Conservation (phyloP, 495 filamentous ascomycete species). For the Tuber indicum region DNA sequence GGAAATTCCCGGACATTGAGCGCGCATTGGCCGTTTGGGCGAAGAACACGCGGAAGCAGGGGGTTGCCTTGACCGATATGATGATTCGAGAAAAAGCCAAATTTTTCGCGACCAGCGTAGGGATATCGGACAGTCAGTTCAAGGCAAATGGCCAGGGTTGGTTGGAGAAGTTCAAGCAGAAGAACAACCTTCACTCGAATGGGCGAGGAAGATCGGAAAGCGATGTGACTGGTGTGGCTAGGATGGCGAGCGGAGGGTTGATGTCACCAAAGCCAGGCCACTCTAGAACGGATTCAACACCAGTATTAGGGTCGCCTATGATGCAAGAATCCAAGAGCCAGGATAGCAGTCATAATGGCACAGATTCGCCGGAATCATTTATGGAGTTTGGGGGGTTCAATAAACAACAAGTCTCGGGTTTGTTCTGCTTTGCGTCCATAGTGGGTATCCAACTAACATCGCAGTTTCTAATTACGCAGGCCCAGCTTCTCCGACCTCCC, state of each 20-base stretch:
- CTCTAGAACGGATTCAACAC: conserved; percentile 42
- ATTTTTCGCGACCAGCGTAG: conserved; percentile 73
- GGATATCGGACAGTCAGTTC: conserved; percentile 66
- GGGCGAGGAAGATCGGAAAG: conserved; percentile 47
- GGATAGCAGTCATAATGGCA: conserved; percentile 35
- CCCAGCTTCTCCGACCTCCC: conserved; percentile 77
- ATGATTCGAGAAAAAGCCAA: conserved; percentile 81
- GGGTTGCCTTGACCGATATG: conserved; percentile 68
- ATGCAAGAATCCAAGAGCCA: conserved; percentile 41
- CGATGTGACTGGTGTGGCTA: conserved; percentile 37
- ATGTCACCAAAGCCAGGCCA: conserved; percentile 32
- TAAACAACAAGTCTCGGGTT: conserved; percentile 49
- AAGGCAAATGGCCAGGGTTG: conserved; percentile 69
- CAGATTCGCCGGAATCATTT: conserved; percentile 45
- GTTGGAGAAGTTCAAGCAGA: conserved; percentile 96
- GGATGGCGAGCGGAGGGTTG: conserved; percentile 21
- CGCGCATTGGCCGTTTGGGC: conserved; percentile 88
- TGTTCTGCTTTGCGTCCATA: conserved; percentile 53
- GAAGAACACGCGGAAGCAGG: conserved; percentile 69
- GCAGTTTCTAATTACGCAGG: conserved; percentile 63
- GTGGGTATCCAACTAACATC: conserved; percentile 53
- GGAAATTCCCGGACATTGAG: conserved; percentile 91
- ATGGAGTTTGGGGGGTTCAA: conserved; percentile 49
- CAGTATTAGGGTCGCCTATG: conserved; percentile 27
- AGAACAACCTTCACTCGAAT: conserved; percentile 57